Percentiles rank a stretch among this genome's conserved stretches.
phyloP scores from a whole-genome alignment of 2,329 filamentous ascomycete genomes.

The Didymella segeticola region DNA sequence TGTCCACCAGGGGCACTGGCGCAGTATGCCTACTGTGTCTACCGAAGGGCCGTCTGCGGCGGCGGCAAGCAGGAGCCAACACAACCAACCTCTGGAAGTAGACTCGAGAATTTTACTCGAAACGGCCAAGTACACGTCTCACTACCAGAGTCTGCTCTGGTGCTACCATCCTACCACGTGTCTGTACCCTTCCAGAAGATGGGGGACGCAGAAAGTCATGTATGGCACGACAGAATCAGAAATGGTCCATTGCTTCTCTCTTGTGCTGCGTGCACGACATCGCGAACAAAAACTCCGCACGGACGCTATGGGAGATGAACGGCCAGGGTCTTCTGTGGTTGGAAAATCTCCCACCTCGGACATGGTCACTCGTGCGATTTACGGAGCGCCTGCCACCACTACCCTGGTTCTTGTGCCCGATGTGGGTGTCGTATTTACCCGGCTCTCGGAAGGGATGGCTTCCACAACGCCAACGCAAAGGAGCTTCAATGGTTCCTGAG shows the following conservation, averaged over 20 bases:
- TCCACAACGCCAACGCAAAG: background rate
- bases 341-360: slow-evolving; percentile 39
- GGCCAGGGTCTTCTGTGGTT: slow-evolving; percentile 35
- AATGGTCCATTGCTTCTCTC: background rate
- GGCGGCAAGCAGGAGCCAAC: slow-evolving; percentile 10
- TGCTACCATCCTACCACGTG: slow-evolving; percentile 29
- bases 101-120: slow-evolving; percentile 4
- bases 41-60: slow-evolving; percentile 26
- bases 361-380: slow-evolving; percentile 36
- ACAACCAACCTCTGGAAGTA: slow-evolving; percentile 1
- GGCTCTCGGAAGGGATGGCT: slow-evolving; percentile 25
- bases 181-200: slow-evolving; percentile 12
- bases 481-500: background rate
- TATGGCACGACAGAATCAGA: background rate
- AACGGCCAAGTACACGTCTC: slow-evolving; percentile 12
- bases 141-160: slow-evolving; percentile 17
- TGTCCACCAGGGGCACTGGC: slow-evolving; percentile 29
- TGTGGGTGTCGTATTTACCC: slow-evolving; percentile 33
- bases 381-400: slow-evolving; percentile 32
- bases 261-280: slow-evolving; percentile 11
- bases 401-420: slow-evolving; percentile 34
- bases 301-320: slow-evolving; percentile 26
- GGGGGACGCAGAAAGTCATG: background rate
- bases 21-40: slow-evolving; percentile 21
- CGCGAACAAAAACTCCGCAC: slow-evolving; percentile 11